Evolutionary conservation across 2,329 filamentous ascomycete genomes (phyloP).

Genomic region (Aspergillus fischeri): DNA sequence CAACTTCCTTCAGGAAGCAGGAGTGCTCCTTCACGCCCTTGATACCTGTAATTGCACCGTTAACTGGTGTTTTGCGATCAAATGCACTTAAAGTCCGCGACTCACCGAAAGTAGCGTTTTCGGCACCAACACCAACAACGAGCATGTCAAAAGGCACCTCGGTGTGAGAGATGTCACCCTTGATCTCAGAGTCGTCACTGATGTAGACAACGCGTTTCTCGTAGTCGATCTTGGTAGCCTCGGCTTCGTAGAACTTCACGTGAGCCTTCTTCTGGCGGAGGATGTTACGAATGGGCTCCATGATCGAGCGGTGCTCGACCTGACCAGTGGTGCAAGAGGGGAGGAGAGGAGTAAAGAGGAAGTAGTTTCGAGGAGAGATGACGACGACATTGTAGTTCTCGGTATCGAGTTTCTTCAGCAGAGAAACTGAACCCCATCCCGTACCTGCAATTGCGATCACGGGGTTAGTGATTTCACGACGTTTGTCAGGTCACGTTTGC

Average conservation of each 20-base stretch:
- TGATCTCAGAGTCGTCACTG: conserved; percentile 88
- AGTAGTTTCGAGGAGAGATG: conserved; percentile 98
- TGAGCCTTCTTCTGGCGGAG: conserved; percentile 88
- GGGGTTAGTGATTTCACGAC: background rate
- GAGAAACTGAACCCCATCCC: conserved; percentile 92
- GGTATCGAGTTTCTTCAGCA: conserved; percentile 97
- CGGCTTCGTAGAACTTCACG: conserved; percentile 97
- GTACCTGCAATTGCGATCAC: conserved; percentile 59
- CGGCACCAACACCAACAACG: conserved; percentile 92
- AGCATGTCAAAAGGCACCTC: conserved; percentile 98
- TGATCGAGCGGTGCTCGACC: conserved; percentile 98
- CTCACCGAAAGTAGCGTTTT: conserved; percentile 93
- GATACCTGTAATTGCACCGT: conserved; percentile 53
- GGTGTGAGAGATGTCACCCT: conserved; percentile 74
- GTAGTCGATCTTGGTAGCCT: conserved; percentile 91
- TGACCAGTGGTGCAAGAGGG: conserved; percentile 96
- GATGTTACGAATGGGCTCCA: conserved; percentile 97
- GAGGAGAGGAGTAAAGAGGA: conserved; percentile 96
- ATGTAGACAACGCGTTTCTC: conserved; percentile 85
- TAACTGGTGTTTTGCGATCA: conserved; percentile 1
- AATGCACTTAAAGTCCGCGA: conserved; percentile 6
- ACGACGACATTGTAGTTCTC: conserved; percentile 99
- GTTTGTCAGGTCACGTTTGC: background rate
- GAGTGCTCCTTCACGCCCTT: conserved; percentile 91
- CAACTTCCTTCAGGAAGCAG: conserved; percentile 98